Base-by-base conservation (phyloP, 1,284 basidiomycete genomes). In the Malassezia caprae region DNA sequence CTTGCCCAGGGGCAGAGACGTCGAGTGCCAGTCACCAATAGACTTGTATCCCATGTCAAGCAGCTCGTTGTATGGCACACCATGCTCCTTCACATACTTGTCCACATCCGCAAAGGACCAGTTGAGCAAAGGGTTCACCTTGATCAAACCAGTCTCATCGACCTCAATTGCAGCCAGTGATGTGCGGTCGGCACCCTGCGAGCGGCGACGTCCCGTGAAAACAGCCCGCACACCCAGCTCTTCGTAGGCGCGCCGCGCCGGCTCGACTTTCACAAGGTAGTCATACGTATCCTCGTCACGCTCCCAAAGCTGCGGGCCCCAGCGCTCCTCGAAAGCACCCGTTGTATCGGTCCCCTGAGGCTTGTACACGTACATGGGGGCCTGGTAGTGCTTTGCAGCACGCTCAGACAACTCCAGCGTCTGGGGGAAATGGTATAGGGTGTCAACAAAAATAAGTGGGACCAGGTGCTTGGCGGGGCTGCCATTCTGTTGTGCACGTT, bases 11-110 rank as follows among this genome's bases (percentile, higher is more conserved):
- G 76, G 71, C 27, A 83, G 82, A 0, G 62, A 78, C 0, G 93
- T 98, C 61, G 88, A 91, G 77, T 98, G 94, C 87, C 90, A 93
- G 77, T 98, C 93, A 8, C 93, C 93, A 60, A 98, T 84, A 67
- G 87, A 90, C 68, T 84, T 85, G 80, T 96, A 98, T 1, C 93
- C 93, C 72, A 90, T 82, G 63, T 84, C 84, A 37, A 96, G 81
- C 3, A 98, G 80, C 60, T 82, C 83, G 78, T 98, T 96, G 66
- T 84, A 84, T 1, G 91, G 91, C 1, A 96, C 90, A 28, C 82
- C 79, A 77, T 96, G 83, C 60, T 82, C 80, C 52, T 83, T 83
- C 56, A 93, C 81, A 75, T 96, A 94, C 69, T 83, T 83, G 64
- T 96, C 85, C 21, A 96, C 88, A 51, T 89, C 78, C 12, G 79